A percentile compares a stretch with the other conserved stretches of the same genome.
Conservation (phyloP, 257 asterid genomes). For the Scutellaria galericulata region DNA sequence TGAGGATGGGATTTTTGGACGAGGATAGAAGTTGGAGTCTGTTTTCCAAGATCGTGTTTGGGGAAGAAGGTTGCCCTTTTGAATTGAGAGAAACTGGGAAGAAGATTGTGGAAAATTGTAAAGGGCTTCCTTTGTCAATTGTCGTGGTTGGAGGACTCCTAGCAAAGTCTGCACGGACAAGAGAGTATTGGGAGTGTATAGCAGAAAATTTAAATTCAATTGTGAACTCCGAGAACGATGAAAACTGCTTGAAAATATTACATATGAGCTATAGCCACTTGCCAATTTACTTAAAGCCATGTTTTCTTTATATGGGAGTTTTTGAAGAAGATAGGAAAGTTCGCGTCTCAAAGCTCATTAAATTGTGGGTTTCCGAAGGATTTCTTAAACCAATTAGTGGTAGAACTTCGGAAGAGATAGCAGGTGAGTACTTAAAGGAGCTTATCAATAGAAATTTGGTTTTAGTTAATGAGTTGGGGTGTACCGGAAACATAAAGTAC, state of each 20-base stretch:
- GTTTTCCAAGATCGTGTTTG: background rate
- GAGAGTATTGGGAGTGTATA: background rate
- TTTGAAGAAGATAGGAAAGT: constrained; percentile 2
- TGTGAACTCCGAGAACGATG: background rate
- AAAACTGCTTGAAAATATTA: background rate
- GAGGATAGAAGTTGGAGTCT: background rate
- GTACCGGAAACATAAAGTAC: background rate
- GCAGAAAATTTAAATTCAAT: background rate
- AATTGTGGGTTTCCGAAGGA: constrained; percentile 29
- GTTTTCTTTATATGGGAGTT: constrained; percentile 26
- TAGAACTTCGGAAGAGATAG: background rate
- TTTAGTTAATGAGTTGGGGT: background rate
- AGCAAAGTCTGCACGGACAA: background rate
- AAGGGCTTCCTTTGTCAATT: constrained; percentile 28
- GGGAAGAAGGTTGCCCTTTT: constrained; percentile 6
- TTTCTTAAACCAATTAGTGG: constrained; percentile 17
- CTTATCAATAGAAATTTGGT: constrained; percentile 20
- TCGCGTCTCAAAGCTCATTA: background rate
- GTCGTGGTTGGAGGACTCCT: constrained; percentile 21
- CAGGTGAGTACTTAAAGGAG: background rate
- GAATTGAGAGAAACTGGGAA: background rate
- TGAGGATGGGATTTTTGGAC: background rate
- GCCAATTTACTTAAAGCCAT: constrained; percentile 21
- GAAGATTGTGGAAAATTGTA: background rate
- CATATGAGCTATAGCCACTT: constrained; percentile 18